Base-by-base conservation (phyloP, 1,284 basidiomycete species). In the Chalciporus sp. region DNA sequence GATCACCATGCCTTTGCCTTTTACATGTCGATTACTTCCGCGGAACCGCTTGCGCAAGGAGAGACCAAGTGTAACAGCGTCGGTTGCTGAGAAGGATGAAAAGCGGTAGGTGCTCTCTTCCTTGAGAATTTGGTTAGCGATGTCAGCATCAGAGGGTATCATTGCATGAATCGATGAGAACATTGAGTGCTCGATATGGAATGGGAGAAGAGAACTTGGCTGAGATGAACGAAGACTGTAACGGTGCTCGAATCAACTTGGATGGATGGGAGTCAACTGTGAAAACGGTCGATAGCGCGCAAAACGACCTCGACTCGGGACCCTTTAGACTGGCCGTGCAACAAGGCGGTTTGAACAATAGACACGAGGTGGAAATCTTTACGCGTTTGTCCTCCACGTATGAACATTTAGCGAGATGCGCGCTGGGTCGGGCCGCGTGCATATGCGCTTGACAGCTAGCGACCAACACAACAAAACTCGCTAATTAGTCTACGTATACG, bases 11-110 rank as follows among this genome's bases (percentile, higher is more conserved):
- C 90, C 90, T 65, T 89, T 88, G 28, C 90, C 90, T 65, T 86
- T 87, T 16, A 76, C 73, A 65, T 90, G 86, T 26, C 89, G 78
- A 37, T 81, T 78, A 17, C 84, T 84, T n/a, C 80, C 80, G 49
- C 89, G 82, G 63, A 92, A 92, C 23, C 89, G 80, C 69, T 92
- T 92, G 58, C 89, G 81, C 47, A 92, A 72, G 11, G 88, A 90
- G 53, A 92, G 80, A 7, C 89, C 89, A 28, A 92, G 77, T 17
- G 88, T 90, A 47, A 92, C 82, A 17, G 89, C 90, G 62, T 92
- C 89, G 44, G 83, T 79, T 9, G 88, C 83, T 35, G 82, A 81
- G 71, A 92, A 92, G 11, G 85, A 80, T 1, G 81, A 74, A 62
- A 92, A 92, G 47, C 87, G 83, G 64, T 83, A 85, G 55, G 58